Base-by-base conservation (phyloP, 2,329 filamentous ascomycete species). In the Plenodomus biglobosus region DNA sequence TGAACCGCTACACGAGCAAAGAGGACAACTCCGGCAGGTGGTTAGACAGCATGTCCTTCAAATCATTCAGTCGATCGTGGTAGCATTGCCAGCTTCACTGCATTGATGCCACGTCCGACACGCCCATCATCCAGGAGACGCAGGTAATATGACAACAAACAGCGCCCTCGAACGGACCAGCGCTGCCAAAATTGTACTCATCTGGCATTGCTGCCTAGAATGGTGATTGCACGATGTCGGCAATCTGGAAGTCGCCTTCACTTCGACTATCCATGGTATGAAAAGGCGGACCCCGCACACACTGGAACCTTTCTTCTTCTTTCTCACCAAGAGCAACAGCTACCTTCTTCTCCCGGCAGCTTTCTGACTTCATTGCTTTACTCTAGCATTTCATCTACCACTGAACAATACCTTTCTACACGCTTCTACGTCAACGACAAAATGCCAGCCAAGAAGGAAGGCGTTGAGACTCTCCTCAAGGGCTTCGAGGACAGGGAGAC, bases 401-500 rank as follows among this genome's bases (percentile, higher is more conserved):
- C 27, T 32, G 15, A 15, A n/a, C 24, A 0, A 15, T 21, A n/a
- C 2, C 16, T 15, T n/a, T 1, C 18, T 27, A 35, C 16, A 13
- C 6, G 1, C 30, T 30, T 3, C 13, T 27, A 18, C 22, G 6
- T 40, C 19, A 16, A 37, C 41, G 4, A 30, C 45, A 53, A 32
- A 2, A 66, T 66, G 64, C 55, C 65, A 20, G 61, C 65, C 22
- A 68, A 68, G 51, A 60, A 62, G 21, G 56, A 61, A 16, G 17
- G 40, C 15, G 13, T 11, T 15, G 11, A 15, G 6, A n/a, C 24
- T 6, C 40, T 51, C 17, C 42, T 69, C 16, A 27, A 27, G 1
- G 64, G 63, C 16, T 66, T 67, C 43, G 52, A 60, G 3, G 41
- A 43, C 15, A 58, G 54, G 16, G 68, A 71, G 32, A 61, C 56